Conservation (phyloP, 148 eudicot genomes). For the Rheum nobile region DNA sequence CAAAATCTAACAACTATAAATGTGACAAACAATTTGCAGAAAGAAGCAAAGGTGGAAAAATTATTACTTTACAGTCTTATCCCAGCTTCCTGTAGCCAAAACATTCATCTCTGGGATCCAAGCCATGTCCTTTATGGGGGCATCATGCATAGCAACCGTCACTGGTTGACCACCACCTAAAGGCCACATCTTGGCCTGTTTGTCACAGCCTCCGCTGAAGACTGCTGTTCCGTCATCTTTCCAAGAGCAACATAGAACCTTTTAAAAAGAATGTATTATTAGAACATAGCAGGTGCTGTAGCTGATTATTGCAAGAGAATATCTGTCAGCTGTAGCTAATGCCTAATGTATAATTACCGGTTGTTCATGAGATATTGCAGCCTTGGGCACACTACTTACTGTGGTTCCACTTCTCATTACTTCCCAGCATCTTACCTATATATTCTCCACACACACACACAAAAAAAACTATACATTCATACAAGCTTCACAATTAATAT, state of each 20-base stretch:
- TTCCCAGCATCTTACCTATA: constrained; percentile 93
- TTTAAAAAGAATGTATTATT: constrained; percentile 1
- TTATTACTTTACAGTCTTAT: constrained; percentile 60
- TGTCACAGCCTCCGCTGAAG: constrained; percentile 95
- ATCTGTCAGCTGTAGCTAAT: background rate
- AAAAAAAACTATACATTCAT: background rate
- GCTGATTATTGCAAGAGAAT: background rate
- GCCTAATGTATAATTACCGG: constrained; percentile 34
- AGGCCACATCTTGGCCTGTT: constrained; percentile 97
- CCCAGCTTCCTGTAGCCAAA: constrained; percentile 89
- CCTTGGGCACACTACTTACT: constrained; percentile 50
- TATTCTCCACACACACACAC: background rate
- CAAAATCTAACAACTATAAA: background rate
- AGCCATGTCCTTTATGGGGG: constrained; percentile 76
- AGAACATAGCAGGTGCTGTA: background rate
- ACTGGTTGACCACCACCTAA: constrained; percentile 68
- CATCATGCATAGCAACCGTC: constrained; percentile 90
- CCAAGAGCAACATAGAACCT: constrained; percentile 94
- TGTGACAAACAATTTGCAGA: background rate
- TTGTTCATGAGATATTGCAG: constrained; percentile 74
- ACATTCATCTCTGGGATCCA: constrained; percentile 95
- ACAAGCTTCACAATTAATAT: background rate
- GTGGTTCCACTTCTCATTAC: constrained; percentile 46
- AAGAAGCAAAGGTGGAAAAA: background rate
- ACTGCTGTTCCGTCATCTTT: constrained; percentile 94